Base-by-base conservation (phyloP, 2,329 filamentous ascomycete genomes). In the Ophiosphaerella korrae region DNA sequence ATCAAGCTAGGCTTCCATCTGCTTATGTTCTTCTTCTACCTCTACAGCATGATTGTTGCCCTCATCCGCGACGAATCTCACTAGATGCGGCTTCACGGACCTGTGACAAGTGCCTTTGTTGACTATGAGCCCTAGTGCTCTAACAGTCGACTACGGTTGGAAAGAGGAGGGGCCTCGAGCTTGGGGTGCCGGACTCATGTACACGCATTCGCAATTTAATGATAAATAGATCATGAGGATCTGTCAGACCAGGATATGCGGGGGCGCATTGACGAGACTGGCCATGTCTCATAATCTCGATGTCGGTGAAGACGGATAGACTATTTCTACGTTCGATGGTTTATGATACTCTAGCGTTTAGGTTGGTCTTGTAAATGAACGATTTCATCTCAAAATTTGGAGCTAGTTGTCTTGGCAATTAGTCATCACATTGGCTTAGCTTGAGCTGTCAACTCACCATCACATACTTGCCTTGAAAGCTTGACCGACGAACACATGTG, bases 11-110 rank as follows among this genome's bases (percentile, higher is more conserved):
- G 93, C 49, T 99, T 99, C 84, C 94, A 99, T 78, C 82, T 99
- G 54, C 77, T 99, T 79, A 97, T 99, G 92, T 99, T 99, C 85
- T 99, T 99, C 87, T 99, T 97, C 85, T 99, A 99, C 80, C 88
- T 99, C 50, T 96, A 96, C 85, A 95, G 90, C 87, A 95, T 94
- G 90, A 94, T 94, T 66, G 93, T 97, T 60, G 93, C 94, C 62
- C 84, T 99, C 58, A 99, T 99, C 81, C 88, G 89, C 72, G 94
- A 97, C 77, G 94, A 99, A 80, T 85, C 89, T 53, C 85, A 92
- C 77, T 96, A 64, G 72, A 68, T 48, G 56, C 73, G 67, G 70
- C 67, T 11, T 40, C 3, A 32, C 16, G 35, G 46, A 24, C 14
- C 34, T 18, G 33, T 53, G 40, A 16, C 45, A 31, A 43, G 6